These are phyloP conservation scores for Colletotrichum endophyticum DNA, from an alignment of 2,329 filamentous ascomycete genomes.

Conservation along the genomic window DNA sequence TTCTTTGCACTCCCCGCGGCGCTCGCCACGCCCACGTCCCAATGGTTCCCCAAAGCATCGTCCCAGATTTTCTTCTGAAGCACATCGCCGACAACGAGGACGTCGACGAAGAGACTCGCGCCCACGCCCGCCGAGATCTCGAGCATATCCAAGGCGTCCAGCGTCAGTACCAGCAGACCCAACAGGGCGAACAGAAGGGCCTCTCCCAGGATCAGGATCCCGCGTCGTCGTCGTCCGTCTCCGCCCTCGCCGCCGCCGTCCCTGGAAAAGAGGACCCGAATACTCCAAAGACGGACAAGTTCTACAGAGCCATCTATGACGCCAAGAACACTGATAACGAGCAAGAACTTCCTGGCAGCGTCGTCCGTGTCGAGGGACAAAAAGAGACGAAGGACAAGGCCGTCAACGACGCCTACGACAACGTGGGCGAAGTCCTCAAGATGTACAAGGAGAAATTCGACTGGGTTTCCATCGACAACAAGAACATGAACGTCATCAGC, in stretches of 20 bases:
- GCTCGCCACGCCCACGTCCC: slow-evolving; percentile 23
- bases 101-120: slow-evolving; percentile 42
- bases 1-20: slow-evolving; percentile 34
- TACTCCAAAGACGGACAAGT: slow-evolving; percentile 17
- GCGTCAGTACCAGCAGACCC: slow-evolving; percentile 15
- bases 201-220: neutral
- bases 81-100: slow-evolving; percentile 16
- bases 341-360: slow-evolving; percentile 43
- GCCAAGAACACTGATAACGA: slow-evolving; percentile 42
- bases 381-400: slow-evolving; percentile 41
- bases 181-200: slow-evolving; percentile 3
- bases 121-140: slow-evolving; percentile 41
- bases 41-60: neutral
- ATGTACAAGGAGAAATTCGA: slow-evolving; percentile 56
- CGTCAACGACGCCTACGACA: slow-evolving; percentile 55
- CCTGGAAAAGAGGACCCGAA: slow-evolving; percentile 7
- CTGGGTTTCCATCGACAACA: slow-evolving; percentile 58
- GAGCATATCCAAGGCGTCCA: slow-evolving; percentile 40
- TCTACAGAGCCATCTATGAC: slow-evolving; percentile 50
- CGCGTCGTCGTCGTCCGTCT: neutral
- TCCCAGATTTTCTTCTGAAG: neutral
- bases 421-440: slow-evolving; percentile 51
- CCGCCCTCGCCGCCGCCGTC: slow-evolving; percentile 19
- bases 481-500: slow-evolving; percentile 52
- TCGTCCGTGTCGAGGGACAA: slow-evolving; percentile 48